Base-by-base conservation (phyloP, 306 rosid species). In the Pyrus bretschneideri region DNA sequence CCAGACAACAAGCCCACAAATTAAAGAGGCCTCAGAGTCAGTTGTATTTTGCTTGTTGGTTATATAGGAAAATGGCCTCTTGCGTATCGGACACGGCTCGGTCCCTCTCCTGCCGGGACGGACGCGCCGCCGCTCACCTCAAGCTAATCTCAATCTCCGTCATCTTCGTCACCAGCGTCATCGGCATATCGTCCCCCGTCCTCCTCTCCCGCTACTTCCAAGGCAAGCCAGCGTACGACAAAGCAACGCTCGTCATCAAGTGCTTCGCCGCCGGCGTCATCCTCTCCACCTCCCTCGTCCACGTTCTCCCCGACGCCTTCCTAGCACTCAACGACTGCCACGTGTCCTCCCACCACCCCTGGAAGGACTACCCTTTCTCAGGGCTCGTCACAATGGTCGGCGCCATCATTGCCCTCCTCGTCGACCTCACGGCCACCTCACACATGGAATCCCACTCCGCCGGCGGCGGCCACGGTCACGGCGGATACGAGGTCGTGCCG, bases 261-360 rank as follows among this genome's bases (percentile, higher is more conserved):
- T 95, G 97, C 82, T 95, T 92, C 80, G 99, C 99, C 27, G 97
- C 99, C 18, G 97, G 97, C 4, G 99, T 95, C 0, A 90, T 95
- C n/a, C 93, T 95, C 63, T 92, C 97, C 52, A 95, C 99, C 27
- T 95, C 97, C 17, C 81, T 95, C 27, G 97, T 95, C 83, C 99
- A 95, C 92, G 99, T 95, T 9, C 96, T 95, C 40, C 99, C 99
- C 0, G 97, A 90, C 77, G 97, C 99, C 73, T 95, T 70, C 82
- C 82, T 80, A 29, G 93, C 99, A 31, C 97, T 95, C 83, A 69
- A 91, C 27, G 93, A 95, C 81, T 92, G 97, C 93, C 92, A 79
- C 1, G 89, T 92, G 54, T 91, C 97, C 0, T 80, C 99, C 1
- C 82, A 61, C 1, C 99, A 95, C 60, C 99, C 97, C 0, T 95